Conservation (phyloP, 495 filamentous ascomycete species). For the Neurospora sp. region DNA sequence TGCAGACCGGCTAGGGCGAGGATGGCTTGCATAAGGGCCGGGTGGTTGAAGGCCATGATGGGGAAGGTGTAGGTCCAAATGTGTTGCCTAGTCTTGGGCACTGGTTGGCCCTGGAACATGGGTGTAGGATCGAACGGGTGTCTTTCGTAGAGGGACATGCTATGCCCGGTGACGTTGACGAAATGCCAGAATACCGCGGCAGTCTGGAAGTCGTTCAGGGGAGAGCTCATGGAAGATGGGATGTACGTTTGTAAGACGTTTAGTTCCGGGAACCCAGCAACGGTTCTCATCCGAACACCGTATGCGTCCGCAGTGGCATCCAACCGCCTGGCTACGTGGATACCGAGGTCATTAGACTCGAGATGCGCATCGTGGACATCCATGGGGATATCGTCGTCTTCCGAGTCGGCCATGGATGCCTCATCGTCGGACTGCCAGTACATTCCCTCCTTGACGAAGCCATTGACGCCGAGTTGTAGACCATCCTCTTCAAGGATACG, state of each 20-base stretch:
- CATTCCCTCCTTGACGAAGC: slow-evolving; percentile 18
- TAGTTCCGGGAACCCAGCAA: slow-evolving; percentile 30
- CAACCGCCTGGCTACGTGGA: slow-evolving; percentile 25
- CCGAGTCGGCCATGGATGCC: slow-evolving; percentile 46
- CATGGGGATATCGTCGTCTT: slow-evolving; percentile 30
- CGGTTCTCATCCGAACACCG: slow-evolving; percentile 28
- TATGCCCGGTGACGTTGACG: slow-evolving; percentile 78
- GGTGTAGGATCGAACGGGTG: slow-evolving; percentile 68
- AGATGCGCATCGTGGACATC: slow-evolving; percentile 18
- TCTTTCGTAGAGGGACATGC: slow-evolving; percentile 79
- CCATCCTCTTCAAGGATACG: background rate
- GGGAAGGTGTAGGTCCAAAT: slow-evolving; percentile 85
- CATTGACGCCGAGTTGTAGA: background rate
- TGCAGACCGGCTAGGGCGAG: slow-evolving; percentile 82
- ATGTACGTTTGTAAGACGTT: slow-evolving; percentile 72
- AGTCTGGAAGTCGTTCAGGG: slow-evolving; percentile 71
- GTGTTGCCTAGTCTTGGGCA: slow-evolving; percentile 61
- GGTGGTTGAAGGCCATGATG: slow-evolving; percentile 72
- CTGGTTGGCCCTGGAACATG: slow-evolving; percentile 52
- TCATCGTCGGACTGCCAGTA: slow-evolving; percentile 57
- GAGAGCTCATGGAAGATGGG: slow-evolving; percentile 64
- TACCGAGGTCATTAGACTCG: slow-evolving; percentile 30
- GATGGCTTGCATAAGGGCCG: slow-evolving; percentile 81
- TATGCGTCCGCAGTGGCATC: slow-evolving; percentile 22
- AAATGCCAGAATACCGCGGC: slow-evolving; percentile 89